These are phyloP conservation scores for Agarophyton chilense DNA, from an alignment of 23 red algal species.

Conservation along the genomic window DNA sequence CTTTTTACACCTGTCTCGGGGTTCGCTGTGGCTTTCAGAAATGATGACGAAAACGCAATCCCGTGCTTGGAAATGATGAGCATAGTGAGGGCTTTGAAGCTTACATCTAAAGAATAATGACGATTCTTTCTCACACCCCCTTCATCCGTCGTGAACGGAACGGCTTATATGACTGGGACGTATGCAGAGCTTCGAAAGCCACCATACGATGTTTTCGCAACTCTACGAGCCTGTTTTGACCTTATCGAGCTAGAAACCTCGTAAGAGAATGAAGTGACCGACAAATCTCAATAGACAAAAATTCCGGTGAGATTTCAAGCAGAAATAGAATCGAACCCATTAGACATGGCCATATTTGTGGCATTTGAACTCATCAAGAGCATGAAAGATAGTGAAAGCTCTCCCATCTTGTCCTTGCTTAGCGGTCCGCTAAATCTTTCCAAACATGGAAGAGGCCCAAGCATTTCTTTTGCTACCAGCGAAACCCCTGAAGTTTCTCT, in stretches of 20 bases:
- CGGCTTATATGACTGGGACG: conserved; percentile 5
- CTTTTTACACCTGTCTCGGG: conserved; percentile 54
- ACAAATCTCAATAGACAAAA: not conserved
- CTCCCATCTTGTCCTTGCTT: conserved; percentile 51
- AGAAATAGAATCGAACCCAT: conserved; percentile 22
- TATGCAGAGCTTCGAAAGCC: not conserved
- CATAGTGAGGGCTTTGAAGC: conserved; percentile 2
- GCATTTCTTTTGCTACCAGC: not conserved
- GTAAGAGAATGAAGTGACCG: not conserved
- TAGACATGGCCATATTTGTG: conserved; percentile 58
- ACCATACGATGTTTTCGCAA: conserved; percentile 27
- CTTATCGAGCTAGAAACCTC: not conserved
- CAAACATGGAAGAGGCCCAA: not conserved
- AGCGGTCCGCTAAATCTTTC: conserved; percentile 43
- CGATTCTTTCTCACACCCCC: conserved; percentile 52
- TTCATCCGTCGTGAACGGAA: not conserved
- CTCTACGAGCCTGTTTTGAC: not conserved
- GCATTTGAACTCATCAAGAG: conserved; percentile 46
- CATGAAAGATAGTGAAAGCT: conserved; percentile 40
- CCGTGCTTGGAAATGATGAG: conserved; percentile 30
- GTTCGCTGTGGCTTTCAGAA: conserved; percentile 33
- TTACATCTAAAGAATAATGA: conserved; percentile 28
- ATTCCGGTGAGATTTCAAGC: not conserved
- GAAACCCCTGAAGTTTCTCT: not conserved
- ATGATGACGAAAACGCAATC: conserved; percentile 10